Base-by-base conservation (phyloP, 768 basidiomycete species). In the Mycena epipterygia region DNA sequence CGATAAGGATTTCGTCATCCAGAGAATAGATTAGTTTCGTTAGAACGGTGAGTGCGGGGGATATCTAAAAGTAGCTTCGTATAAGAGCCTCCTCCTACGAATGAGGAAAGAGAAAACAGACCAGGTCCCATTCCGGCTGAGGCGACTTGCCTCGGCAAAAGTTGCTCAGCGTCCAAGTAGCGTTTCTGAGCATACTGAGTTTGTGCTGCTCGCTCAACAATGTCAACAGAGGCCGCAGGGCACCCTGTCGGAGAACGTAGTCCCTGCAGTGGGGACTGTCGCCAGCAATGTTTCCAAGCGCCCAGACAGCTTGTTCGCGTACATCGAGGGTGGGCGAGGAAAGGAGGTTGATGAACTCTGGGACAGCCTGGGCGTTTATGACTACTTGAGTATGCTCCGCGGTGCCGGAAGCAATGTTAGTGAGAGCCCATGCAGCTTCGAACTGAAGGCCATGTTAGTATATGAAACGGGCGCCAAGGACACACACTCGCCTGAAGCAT, bases 271-370 rank as follows among this genome's bases (percentile, higher is more conserved):
- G 91, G 25, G 98, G 98, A 73, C 96, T 97, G 82, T 99, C 98
- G 69, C 98, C 98, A 61, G 98, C 98, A 73, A 99, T 99, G 84
- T 99, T 99, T 67, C 98, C 98, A 69, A 99, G 88, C 25, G 98
- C 98, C 98, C 97, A 99, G 29, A 99, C 98, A 29, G 98, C 98
- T 83, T 99, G 98, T 84, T 99, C 98, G 69, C 97, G 92, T 70
- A 99, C 98, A 83, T 99, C 98, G 68, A 96, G 87, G 41, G 98
- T 96, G 48, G 91, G 86, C n/a, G 97, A 98, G 12, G 95, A 96
- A 46, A 99, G 86, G 53, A 99, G 90, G 75, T 95, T 95, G 85
- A 99, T 98, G 80, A 99, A 99, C 82, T 97, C 92, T 3, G 97
- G 97, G 19, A 99, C 97, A 29, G 98, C 97, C 70, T 92, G 91